Percentiles rank a stretch among this genome's conserved stretches.
Evolutionary conservation across 1,284 basidiomycete genomes (phyloP).

Genomic region (Earliella scabrosa): DNA sequence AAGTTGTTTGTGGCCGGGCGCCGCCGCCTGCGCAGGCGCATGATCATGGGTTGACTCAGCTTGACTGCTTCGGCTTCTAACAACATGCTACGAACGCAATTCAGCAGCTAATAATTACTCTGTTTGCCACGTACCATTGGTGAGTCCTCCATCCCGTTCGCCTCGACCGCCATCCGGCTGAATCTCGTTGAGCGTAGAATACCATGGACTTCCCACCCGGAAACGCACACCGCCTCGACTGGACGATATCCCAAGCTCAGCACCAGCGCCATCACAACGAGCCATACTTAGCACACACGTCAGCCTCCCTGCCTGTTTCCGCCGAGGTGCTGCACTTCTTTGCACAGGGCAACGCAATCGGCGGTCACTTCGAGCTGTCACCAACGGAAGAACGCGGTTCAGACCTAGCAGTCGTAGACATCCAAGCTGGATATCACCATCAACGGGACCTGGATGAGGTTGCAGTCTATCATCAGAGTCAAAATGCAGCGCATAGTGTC

Average conservation of each 20-base stretch:
- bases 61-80: too few species aligned
- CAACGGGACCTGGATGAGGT: constrained; percentile 21
- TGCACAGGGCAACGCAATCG: constrained; percentile 25
- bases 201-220: too few species aligned
- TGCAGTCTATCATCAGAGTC: constrained; percentile 1
- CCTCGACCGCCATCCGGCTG: too few species aligned
- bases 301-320: constrained; percentile 27
- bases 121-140: too few species aligned
- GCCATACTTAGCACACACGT: constrained; percentile 18
- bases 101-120: too few species aligned
- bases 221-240: background rate
- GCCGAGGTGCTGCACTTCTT: constrained; percentile 31
- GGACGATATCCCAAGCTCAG: background rate
- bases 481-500: constrained; percentile 1
- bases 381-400: constrained; percentile 16
- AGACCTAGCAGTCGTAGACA: constrained; percentile 25
- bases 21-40: too few species aligned
- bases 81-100: too few species aligned
- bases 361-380: constrained; percentile 29
- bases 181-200: too few species aligned
- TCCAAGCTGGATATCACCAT: constrained; percentile 25
- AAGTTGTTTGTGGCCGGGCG: too few species aligned
- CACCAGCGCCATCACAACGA: background rate
- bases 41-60: too few species aligned
- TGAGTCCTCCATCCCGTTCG: too few species aligned